Conservation (phyloP, 768 basidiomycete species). For the Leccinum olivaceopallidum region DNA sequence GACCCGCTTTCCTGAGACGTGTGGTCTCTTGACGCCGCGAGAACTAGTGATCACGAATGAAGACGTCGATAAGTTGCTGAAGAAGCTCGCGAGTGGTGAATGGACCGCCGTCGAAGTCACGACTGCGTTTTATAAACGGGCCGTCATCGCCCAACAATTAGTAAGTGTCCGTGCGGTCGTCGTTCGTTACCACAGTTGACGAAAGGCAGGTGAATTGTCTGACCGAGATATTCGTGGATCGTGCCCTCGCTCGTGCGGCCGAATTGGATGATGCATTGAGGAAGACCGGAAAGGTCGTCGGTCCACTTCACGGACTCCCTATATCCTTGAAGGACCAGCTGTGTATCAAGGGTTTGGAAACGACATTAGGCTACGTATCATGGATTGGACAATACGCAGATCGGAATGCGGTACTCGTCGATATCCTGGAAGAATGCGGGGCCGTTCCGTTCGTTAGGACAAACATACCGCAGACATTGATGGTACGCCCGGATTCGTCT, state of each 20-base stretch:
- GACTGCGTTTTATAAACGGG: constrained; percentile 74
- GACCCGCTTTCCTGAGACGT: constrained; percentile 50
- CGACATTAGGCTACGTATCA: constrained; percentile 74
- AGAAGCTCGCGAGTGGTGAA: constrained; percentile 49
- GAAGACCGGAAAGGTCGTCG: constrained; percentile 62
- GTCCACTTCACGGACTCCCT: constrained; percentile 75
- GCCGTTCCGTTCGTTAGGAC: constrained; percentile 74
- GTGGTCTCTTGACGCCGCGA: constrained; percentile 53
- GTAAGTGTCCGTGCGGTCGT: constrained; percentile 38
- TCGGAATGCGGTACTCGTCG: constrained; percentile 61
- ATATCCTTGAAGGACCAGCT: constrained; percentile 78
- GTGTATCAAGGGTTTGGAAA: constrained; percentile 65
- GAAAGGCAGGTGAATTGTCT: constrained; percentile 67
- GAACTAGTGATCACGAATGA: constrained; percentile 65
- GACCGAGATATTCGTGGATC: constrained; percentile 81
- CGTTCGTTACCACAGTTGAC: not conserved
- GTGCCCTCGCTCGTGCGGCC: constrained; percentile 61
- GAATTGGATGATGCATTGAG: constrained; percentile 65
- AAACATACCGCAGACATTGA: constrained; percentile 76
- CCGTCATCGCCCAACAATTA: constrained; percentile 77
- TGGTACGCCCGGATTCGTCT: constrained; percentile 43
- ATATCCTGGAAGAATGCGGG: constrained; percentile 65
- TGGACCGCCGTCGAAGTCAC: constrained; percentile 73
- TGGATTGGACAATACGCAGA: constrained; percentile 64
- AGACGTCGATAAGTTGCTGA: constrained; percentile 45